Conservation (phyloP, 1,284 basidiomycete species). For the Irpex lacteus region DNA sequence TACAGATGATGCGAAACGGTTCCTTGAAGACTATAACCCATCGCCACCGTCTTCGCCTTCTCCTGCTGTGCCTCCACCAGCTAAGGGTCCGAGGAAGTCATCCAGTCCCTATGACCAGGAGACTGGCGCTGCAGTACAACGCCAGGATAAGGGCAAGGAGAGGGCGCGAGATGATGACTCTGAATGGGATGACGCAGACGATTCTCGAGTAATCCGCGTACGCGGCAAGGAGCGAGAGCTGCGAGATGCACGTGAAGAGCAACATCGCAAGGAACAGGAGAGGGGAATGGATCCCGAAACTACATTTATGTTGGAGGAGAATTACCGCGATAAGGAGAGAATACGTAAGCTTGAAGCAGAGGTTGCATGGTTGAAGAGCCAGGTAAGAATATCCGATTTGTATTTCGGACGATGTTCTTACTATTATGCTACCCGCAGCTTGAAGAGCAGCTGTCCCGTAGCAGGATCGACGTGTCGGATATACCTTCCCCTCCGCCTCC, state of each 20-base stretch:
- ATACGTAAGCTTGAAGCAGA: constrained; percentile 69
- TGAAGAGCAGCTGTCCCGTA: constrained; percentile 34
- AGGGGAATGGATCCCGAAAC: constrained; percentile 21
- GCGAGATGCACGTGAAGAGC: constrained; percentile 47
- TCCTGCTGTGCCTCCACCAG: constrained; percentile 2
- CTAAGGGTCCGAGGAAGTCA: neutral
- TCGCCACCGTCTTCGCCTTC: constrained; percentile 11
- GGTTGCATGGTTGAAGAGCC: constrained; percentile 54
- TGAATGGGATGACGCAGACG: constrained; percentile 27
- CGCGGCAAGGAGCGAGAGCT: constrained; percentile 61
- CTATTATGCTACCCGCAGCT: constrained; percentile 36
- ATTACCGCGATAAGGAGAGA: constrained; percentile 54
- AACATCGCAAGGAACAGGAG: constrained; percentile 40
- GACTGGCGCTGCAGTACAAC: neutral
- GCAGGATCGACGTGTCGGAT: constrained; percentile 11
- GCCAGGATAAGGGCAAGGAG: constrained; percentile 48
- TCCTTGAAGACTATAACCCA: constrained; percentile 7
- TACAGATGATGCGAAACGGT: constrained; percentile 7
- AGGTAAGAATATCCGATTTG: constrained; percentile 41
- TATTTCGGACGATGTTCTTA: neutral
- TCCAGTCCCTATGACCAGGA: neutral
- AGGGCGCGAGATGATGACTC: constrained; percentile 28
- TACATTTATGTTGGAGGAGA: constrained; percentile 33
- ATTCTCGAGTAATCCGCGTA: constrained; percentile 45
- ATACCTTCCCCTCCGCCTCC: constrained; percentile 8